Base-by-base conservation (phyloP, 1,284 basidiomycete species). In the Austroboletus niveus region DNA sequence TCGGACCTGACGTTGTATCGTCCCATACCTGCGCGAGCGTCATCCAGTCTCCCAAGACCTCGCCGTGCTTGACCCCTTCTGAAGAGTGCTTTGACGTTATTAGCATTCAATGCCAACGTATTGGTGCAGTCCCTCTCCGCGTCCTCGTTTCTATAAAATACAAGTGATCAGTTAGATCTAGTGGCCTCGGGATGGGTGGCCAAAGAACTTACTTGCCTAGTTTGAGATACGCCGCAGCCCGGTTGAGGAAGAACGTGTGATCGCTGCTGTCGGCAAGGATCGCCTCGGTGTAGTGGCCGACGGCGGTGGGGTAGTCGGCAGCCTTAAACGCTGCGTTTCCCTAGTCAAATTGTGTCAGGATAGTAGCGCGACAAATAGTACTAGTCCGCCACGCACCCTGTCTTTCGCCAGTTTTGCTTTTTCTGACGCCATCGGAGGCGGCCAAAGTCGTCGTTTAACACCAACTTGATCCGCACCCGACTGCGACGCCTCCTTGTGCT, bases 181-280 rank as follows among this genome's bases (percentile, higher is more conserved):
- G 29, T 40, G 27, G 45, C 30, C 47, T 31, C 11, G 42, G 40
- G 55, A 43, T 32, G 48, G 46, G 40, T 49, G 38, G 48, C 34
- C 8, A 36, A 51, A 39, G 56, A 62, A 72, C 88, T 74, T 75
- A 91, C 89, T 91, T 92, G 80, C 82, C 81, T 75, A 92, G 78
- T 75, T 88, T 91, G 56, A 93, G 76, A 72, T 92, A 91, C 24
- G 89, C 88, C 30, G 88, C 87, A 10, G 88, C 87, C 39, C 90
- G 81, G 64, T 93, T 93, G 46, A 92, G 74, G 34, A 84, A 81
- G 58, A 82, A 85, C 0, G 87, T 89, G 27, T 76, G 71, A 58
- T 90, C 85, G 1, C 66, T 73, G 9, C 73, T 66, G 66, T 92
- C 82, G 2, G 82, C 79, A 29, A 87, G 64, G 49, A 87, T 82